Conservation (phyloP, 768 basidiomycete species). For the Xerocomellus dryophilus region DNA sequence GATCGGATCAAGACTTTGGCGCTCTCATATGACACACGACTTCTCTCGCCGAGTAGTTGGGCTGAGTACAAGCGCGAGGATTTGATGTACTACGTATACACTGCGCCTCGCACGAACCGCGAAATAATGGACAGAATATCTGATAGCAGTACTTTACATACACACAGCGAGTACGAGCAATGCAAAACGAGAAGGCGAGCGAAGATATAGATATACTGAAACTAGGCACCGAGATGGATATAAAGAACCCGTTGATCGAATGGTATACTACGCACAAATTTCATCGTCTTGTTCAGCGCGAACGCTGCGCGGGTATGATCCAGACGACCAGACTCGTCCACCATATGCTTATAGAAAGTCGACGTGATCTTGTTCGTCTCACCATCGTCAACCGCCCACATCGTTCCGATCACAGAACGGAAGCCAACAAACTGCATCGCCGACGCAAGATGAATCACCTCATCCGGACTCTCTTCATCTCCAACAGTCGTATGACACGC, state of each 20-base stretch:
- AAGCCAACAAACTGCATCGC: background rate
- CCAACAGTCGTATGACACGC: slow-evolving; percentile 13
- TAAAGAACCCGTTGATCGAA: background rate
- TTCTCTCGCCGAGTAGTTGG: too few species aligned
- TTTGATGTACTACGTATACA: too few species aligned
- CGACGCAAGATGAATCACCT: slow-evolving; percentile 1
- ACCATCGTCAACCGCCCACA: background rate
- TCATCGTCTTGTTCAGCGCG: slow-evolving; percentile 1
- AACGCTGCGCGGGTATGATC: slow-evolving; percentile 2
- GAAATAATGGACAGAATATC: background rate
- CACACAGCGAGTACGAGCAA: background rate
- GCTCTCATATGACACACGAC: too few species aligned
- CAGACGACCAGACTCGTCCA: background rate
- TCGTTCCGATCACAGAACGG: background rate
- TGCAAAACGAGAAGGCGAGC: background rate
- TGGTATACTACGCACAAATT: background rate
- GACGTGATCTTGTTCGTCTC: background rate
- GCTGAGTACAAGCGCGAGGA: too few species aligned
- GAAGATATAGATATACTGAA: too few species aligned
- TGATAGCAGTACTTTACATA: background rate
- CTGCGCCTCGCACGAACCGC: too few species aligned
- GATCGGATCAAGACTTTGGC: too few species aligned
- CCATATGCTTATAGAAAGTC: background rate
- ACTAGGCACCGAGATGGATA: background rate
- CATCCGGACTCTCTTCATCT: slow-evolving; percentile 10